These are phyloP conservation scores for Coelastrella sp. DNA, from an alignment of 139 green algal species.

Conservation along the genomic window DNA sequence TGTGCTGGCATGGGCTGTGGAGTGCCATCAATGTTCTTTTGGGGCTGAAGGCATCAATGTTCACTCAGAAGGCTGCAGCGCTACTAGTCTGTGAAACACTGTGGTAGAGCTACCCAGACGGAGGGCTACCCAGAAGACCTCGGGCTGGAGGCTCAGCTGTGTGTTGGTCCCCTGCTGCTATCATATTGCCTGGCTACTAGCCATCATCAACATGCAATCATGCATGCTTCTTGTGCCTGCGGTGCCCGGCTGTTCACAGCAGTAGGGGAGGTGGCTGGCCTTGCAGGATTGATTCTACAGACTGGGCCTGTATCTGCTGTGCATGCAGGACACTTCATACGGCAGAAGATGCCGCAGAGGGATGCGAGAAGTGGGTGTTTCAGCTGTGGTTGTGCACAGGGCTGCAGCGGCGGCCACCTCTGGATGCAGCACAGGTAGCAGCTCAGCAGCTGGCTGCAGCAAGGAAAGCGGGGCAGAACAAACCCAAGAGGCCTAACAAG, in stretches of 20 bases:
- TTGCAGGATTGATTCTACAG: not conserved
- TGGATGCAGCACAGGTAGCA: constrained; percentile 2
- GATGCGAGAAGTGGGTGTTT: constrained; percentile 78
- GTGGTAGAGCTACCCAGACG: no score
- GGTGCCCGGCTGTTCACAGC: not conserved
- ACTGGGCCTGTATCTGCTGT: not conserved
- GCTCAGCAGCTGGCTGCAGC: constrained; percentile 31
- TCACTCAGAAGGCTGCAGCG: no score
- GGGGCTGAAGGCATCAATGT: no score
- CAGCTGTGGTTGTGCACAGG: constrained; percentile 81
- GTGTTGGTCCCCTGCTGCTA: no score
- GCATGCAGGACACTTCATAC: constrained; percentile 77
- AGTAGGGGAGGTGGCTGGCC: not conserved
- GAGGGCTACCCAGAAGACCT: no score
- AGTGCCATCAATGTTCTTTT: no score
- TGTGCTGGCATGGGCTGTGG: no score
- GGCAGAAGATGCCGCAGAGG: constrained; percentile 67
- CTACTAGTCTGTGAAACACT: no score
- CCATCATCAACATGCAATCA: no score
- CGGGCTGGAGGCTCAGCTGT: no score
- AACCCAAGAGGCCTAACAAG: constrained; percentile 28
- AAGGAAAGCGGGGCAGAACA: not conserved
- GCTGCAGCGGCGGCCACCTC: constrained; percentile 13
- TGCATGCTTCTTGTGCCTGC: no score
- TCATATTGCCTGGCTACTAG: no score